Percentiles rank a stretch among this genome's conserved stretches.
phyloP scores from a whole-genome alignment of 1,284 basidiomycete species.

The Cerioporus squamosus region DNA sequence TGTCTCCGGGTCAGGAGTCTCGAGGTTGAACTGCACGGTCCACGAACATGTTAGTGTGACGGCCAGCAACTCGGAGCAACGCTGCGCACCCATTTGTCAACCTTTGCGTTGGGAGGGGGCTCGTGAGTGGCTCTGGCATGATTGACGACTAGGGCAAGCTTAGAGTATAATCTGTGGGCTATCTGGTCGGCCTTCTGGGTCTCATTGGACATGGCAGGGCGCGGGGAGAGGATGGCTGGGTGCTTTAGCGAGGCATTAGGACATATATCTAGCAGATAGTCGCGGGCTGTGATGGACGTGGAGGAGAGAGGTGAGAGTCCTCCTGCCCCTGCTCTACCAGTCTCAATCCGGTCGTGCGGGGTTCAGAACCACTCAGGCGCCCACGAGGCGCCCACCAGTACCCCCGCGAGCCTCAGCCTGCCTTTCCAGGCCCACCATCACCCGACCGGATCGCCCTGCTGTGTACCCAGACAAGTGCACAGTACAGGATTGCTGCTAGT shows the following conservation, averaged over 20 bases:
- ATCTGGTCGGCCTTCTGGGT: constrained; percentile 81
- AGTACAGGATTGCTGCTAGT: no score
- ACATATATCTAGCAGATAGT: constrained; percentile 27
- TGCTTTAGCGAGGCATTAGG: constrained; percentile 33
- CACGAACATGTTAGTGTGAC: neutral
- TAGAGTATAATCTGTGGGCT: constrained; percentile 77
- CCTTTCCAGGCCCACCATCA: constrained; percentile 1
- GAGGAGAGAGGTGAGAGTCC: constrained; percentile 24
- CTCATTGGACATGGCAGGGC: constrained; percentile 53
- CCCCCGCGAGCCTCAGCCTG: neutral
- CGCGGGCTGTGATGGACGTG: constrained; percentile 33
- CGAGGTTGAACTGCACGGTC: constrained; percentile 71
- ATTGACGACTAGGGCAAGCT: constrained; percentile 73
- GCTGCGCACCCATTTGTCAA: constrained; percentile 76
- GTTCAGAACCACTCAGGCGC: constrained; percentile 9
- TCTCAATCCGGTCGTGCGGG: constrained; percentile 14
- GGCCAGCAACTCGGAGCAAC: neutral
- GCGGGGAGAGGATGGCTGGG: constrained; percentile 23
- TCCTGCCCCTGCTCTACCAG: constrained; percentile 2
- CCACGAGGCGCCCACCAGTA: constrained; percentile 1
- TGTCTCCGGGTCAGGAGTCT: constrained; percentile 68
- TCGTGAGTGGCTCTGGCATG: constrained; percentile 66
- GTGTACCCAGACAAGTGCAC: no score
- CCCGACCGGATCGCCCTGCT: neutral
- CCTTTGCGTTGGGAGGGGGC: constrained; percentile 47